Evolutionary conservation across 345 rosid genomes (phyloP).

Genomic region (Rhizophora apiculata): DNA sequence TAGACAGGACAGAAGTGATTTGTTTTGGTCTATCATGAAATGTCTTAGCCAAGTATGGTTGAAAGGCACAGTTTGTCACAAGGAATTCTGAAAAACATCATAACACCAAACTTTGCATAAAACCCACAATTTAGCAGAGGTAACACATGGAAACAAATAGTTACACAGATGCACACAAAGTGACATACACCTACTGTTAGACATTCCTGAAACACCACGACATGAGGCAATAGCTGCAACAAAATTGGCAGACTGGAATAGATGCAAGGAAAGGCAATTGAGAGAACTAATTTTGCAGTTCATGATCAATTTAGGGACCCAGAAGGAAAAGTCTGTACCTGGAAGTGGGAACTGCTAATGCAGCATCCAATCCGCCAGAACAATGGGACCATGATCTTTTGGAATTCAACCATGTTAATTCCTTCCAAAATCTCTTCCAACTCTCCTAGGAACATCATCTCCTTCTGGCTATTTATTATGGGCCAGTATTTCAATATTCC

Average conservation of each 20-base stretch:
- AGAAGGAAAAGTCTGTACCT: constrained; percentile 44
- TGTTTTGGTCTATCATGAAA: no score
- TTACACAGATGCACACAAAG: not conserved
- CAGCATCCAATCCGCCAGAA: constrained; percentile 73
- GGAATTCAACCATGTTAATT: constrained; percentile 68
- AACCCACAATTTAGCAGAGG: no score
- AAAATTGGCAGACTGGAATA: not conserved
- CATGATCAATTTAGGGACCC: not conserved
- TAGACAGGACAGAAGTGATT: no score
- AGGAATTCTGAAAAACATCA: no score
- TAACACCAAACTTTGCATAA: no score
- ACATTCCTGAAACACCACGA: not conserved
- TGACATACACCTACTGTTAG: not conserved
- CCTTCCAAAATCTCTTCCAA: constrained; percentile 78
- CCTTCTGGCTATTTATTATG: constrained; percentile 79
- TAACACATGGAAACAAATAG: not conserved
- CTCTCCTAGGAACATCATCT: constrained; percentile 83
- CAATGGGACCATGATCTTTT: constrained; percentile 73
- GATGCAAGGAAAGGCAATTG: not conserved
- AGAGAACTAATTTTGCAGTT: not conserved
- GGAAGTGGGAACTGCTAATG: constrained; percentile 79
- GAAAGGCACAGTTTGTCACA: no score
- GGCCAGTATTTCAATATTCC: constrained; percentile 88
- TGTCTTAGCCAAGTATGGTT: no score
- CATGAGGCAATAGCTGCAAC: not conserved